These are phyloP conservation scores for Pichia sp. DNA, from an alignment of 1,139 yeast species.

Conservation along the genomic window DNA sequence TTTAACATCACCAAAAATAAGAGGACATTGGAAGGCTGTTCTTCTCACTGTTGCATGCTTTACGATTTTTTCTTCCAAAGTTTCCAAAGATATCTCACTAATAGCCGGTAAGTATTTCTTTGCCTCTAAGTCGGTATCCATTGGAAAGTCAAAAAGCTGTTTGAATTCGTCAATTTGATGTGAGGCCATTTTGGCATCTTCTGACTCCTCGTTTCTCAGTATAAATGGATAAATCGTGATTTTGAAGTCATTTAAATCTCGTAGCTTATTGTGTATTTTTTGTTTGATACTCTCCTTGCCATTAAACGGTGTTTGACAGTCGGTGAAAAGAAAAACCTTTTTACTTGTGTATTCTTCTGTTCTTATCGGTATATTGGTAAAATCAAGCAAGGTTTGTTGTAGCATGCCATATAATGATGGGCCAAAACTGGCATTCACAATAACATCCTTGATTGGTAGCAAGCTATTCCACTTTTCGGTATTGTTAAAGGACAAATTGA, in stretches of 20 bases:
- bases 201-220: slow-evolving; percentile 31
- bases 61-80: slow-evolving; percentile 47
- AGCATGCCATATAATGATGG: slow-evolving; percentile 31
- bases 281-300: slow-evolving; percentile 33
- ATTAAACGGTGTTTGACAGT: slow-evolving; percentile 51
- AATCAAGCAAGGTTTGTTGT: slow-evolving; percentile 36
- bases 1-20: slow-evolving; percentile 48
- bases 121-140: slow-evolving; percentile 15
- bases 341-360: slow-evolving; percentile 37
- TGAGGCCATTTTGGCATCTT: slow-evolving; percentile 37
- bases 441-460: slow-evolving; percentile 24
- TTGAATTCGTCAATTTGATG: slow-evolving; percentile 46
- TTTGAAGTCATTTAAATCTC: slow-evolving; percentile 51
- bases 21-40: slow-evolving; percentile 57
- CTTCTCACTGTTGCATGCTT: slow-evolving; percentile 60
- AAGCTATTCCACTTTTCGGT: slow-evolving; percentile 17
- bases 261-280: slow-evolving; percentile 53
- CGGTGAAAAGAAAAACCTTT: slow-evolving; percentile 54
- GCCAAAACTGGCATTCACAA: slow-evolving; percentile 22
- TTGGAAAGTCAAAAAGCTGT: slow-evolving; percentile 34
- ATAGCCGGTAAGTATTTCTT: slow-evolving; percentile 26
- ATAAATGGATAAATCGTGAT: slow-evolving; percentile 65
- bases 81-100: slow-evolving; percentile 42
- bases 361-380: slow-evolving; percentile 30
- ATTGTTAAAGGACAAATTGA: slow-evolving; percentile 7